A percentile compares a stretch with the other conserved stretches of the same genome.
These are phyloP conservation scores for Mortierella claussenii DNA, from an alignment of 192 early-diverging fungal genomes.

Conservation along the genomic window DNA sequence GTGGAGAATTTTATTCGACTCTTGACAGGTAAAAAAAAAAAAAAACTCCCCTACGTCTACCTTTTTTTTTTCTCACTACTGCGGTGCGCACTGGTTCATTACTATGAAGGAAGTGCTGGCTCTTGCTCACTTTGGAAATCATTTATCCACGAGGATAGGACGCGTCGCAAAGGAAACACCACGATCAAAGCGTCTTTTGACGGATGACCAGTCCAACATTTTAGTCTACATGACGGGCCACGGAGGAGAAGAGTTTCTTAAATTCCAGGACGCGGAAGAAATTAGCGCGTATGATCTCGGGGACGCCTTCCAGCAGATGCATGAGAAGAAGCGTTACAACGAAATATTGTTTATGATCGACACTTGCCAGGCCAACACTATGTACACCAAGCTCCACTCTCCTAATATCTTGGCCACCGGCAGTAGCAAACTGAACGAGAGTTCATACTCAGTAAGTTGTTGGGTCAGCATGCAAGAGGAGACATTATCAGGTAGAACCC, in stretches of 20 bases:
- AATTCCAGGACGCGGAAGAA: conserved; percentile 99
- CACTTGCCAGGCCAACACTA: conserved; percentile 98
- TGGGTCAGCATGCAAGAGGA: not conserved
- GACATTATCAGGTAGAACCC: not conserved
- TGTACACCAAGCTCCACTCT: conserved; percentile 93
- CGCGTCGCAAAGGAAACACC: conserved; percentile 89
- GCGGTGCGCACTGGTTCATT: too few species aligned
- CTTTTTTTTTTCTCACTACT: too few species aligned
- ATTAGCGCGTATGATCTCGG: conserved; percentile 95
- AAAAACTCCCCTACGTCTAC: conserved; percentile 2
- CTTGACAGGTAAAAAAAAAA: conserved; percentile 71
- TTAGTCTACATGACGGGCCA: conserved; percentile 99
- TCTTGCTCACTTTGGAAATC: too few species aligned
- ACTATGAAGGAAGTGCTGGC: too few species aligned
- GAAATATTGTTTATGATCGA: conserved; percentile 99
- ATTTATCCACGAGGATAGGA: too few species aligned
- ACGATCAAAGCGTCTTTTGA: conserved; percentile 92
- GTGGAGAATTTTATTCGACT: conserved; percentile 98
- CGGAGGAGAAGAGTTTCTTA: conserved; percentile 98
- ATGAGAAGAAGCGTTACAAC: conserved; percentile 95
- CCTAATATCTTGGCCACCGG: conserved; percentile 95
- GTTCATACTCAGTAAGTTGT: conserved; percentile 85
- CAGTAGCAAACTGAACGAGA: conserved; percentile 85
- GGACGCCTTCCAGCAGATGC: conserved; percentile 98
- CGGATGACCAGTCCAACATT: conserved; percentile 96